These are phyloP conservation scores for Pholiota microspora DNA, from an alignment of 768 basidiomycete genomes.

Conservation along the genomic window DNA sequence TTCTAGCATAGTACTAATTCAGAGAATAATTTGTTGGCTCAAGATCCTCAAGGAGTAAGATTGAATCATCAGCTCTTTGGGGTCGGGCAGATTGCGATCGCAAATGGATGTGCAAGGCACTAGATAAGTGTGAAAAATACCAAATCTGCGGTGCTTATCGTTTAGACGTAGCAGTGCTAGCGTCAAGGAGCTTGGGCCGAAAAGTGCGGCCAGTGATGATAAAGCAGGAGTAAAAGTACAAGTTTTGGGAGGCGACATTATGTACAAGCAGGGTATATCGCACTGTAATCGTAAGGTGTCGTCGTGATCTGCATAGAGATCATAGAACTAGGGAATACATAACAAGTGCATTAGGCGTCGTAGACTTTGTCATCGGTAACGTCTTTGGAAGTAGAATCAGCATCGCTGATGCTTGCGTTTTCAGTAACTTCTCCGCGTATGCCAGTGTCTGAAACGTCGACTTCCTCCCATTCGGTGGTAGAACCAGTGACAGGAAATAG, in stretches of 20 bases:
- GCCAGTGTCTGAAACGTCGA: constrained; percentile 45
- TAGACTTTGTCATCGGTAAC: neutral
- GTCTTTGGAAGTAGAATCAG: neutral
- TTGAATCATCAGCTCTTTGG: too few relatives aligned
- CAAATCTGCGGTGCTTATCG: too few relatives aligned
- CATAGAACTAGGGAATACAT: neutral
- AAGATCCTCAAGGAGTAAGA: too few relatives aligned
- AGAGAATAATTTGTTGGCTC: too few relatives aligned
- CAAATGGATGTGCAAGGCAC: too few relatives aligned
- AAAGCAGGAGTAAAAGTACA: neutral
- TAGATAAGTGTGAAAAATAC: too few relatives aligned
- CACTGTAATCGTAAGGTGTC: neutral
- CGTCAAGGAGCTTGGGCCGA: too few relatives aligned
- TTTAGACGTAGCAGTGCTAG: too few relatives aligned
- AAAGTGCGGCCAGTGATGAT: neutral
- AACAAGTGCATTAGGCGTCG: neutral
- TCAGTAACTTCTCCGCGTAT: neutral
- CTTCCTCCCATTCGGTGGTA: constrained; percentile 47
- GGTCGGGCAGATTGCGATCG: too few relatives aligned
- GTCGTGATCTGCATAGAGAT: neutral
- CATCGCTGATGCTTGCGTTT: neutral
- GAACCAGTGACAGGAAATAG: constrained; percentile 60
- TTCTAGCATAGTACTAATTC: too few relatives aligned
- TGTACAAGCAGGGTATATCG: neutral
- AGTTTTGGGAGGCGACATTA: neutral